Percentiles rank a stretch among this genome's conserved stretches.
Conservation (phyloP, 2,329 filamentous ascomycete genomes). For the Apiospora koreana region DNA sequence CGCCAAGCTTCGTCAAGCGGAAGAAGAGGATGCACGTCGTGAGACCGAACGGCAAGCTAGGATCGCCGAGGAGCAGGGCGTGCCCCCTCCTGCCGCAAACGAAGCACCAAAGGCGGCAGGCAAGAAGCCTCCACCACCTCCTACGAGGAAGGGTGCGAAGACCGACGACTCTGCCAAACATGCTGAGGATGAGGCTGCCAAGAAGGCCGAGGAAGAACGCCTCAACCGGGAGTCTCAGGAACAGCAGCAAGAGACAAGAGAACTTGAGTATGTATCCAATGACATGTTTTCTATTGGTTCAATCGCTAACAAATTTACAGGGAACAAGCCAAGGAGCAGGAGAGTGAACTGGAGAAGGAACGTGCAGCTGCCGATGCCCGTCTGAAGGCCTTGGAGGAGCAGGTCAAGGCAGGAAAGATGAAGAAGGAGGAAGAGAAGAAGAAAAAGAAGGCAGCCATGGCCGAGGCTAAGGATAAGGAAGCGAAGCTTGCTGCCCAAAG, state of each 20-base stretch:
- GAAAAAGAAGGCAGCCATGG: conserved; percentile 83
- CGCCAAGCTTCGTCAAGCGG: conserved; percentile 83
- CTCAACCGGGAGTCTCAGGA: conserved; percentile 72
- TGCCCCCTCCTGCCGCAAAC: conserved; percentile 51
- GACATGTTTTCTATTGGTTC: neutral
- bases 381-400: conserved; percentile 86
- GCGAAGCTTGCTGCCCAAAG: conserved; percentile 79
- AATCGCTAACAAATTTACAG: conserved; percentile 46
- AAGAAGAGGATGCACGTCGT: conserved; percentile 88
- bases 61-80: conserved; percentile 74
- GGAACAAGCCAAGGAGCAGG: conserved; percentile 71
- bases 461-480: conserved; percentile 87
- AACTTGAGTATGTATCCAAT: conserved; percentile 74
- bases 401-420: conserved; percentile 89
- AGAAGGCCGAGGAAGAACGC: conserved; percentile 66
- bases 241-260: conserved; percentile 71
- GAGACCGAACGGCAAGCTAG: conserved; percentile 85
- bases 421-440: conserved; percentile 97
- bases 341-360: conserved; percentile 79
- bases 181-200: conserved; percentile 56
- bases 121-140: conserved; percentile 75
- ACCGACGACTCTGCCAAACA: conserved; percentile 47
- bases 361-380: conserved; percentile 80
- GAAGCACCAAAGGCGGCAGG: conserved; percentile 45
- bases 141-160: conserved; percentile 69